phyloP scores from a whole-genome alignment of 441 rosid genomes.

The Raphanus hybrid region DNA sequence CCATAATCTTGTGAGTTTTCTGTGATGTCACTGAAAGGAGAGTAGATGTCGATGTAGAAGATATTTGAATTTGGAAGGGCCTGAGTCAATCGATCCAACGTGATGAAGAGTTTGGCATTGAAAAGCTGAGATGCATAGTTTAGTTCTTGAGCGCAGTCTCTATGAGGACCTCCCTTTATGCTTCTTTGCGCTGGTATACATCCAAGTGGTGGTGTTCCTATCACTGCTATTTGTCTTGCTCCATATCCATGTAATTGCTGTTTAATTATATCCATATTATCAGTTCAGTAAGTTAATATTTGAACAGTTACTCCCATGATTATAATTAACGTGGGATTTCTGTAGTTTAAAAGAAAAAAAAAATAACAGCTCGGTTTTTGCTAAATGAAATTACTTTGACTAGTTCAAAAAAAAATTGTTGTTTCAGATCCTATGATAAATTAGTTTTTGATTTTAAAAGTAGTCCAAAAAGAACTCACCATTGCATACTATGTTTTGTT shows the following conservation, averaged over 20 bases:
- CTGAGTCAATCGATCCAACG: neutral
- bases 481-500: neutral
- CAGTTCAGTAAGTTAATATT: neutral
- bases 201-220: slow-evolving; percentile 14
- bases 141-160: slow-evolving; percentile 2
- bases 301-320: neutral
- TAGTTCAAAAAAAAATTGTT: neutral
- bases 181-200: slow-evolving; percentile 5
- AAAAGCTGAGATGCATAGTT: slow-evolving; percentile 12
- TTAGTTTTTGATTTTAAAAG: neutral
- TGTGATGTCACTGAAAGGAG: slow-evolving; percentile 7
- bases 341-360: neutral
- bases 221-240: slow-evolving; percentile 15
- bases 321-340: neutral
- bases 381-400: neutral
- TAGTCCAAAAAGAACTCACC: neutral
- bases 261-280: neutral
- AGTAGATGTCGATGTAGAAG: slow-evolving; percentile 4
- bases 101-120: slow-evolving; percentile 4
- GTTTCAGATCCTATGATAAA: neutral
- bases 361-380: neutral
- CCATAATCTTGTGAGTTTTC: slow-evolving; percentile 2
- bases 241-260: slow-evolving; percentile 17
- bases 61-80: neutral
- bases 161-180: neutral